Base-by-base conservation (phyloP, 1,284 basidiomycete species). In the Flammula alnicola region DNA sequence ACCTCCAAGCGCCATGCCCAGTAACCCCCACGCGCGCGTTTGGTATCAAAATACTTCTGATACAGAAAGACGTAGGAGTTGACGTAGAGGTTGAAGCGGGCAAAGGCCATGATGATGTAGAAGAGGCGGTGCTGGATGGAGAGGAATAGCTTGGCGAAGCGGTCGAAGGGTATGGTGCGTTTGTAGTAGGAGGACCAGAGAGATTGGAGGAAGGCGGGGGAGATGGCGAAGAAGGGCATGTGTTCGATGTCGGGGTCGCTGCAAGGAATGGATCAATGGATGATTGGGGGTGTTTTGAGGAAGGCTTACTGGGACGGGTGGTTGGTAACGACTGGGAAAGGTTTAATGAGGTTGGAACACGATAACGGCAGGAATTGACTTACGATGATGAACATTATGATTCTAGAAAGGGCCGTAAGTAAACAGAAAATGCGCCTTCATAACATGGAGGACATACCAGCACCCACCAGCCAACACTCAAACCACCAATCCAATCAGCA, bases 381-480 rank as follows among this genome's bases (percentile, higher is more conserved):
- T 67, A 87, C 84, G 79, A 73, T 99, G 96, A 74, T 99, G 96
- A 42, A 97, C 85, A 63, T 99, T 98, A 70, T 99, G 96, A 66
- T 97, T 98, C 91, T 95, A 52, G 8, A 41, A 35, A 50, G 17
- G 23, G 20, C n/a, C 51, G 47, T 49, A 38, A 44, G 31, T 16
- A 53, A 50, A 9, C 19, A 40, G 25, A 39, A 17, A 20, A 26
- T n/a, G 14, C 14, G 23, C 10, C 29, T n/a, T 12, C 29, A 26
- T 49, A 49, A 25, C 22, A 19, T 20, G 10, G 23, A 29, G 48
- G 33, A 36, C 91, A 75, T 57, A 94, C 93, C 69, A 97, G 84
- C 50, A 95, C 93, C 96, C 96, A 99, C 97, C 96, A 99, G 31
- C 93, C 91, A 29, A 97, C 80, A 65, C 93, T 96, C 45, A 99